Evolutionary conservation across 164 flowering plant genomes (phyloP).

Genomic region (Litsea cubeba): DNA sequence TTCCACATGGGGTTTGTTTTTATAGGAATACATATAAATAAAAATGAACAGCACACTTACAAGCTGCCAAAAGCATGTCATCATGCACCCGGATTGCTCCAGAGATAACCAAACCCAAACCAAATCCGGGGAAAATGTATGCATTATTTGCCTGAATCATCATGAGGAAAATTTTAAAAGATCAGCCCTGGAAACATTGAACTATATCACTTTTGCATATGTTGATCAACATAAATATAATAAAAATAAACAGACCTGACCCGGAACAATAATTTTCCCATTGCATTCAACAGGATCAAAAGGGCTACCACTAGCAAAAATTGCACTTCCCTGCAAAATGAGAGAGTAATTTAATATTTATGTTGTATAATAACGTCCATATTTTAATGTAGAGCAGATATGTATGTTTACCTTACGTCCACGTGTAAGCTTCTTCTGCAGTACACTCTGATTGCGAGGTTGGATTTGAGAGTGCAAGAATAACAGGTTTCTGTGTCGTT

Average conservation of each 20-base stretch:
- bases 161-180: neutral
- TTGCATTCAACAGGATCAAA: slow-evolving; percentile 82
- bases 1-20: too few species aligned
- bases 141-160: slow-evolving; percentile 80
- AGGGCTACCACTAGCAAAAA: slow-evolving; percentile 95
- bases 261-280: slow-evolving; percentile 61
- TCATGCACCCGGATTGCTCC: slow-evolving; percentile 97
- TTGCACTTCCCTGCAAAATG: slow-evolving; percentile 70
- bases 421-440: slow-evolving; percentile 88
- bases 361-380: neutral
- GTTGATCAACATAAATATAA: neutral
- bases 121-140: slow-evolving; percentile 95
- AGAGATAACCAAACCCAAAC: slow-evolving; percentile 81
- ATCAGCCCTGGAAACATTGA: neutral
- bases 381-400: neutral
- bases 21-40: too few species aligned
- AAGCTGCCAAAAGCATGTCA: slow-evolving; percentile 91
- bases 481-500: slow-evolving; percentile 68
- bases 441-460: slow-evolving; percentile 95
- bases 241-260: slow-evolving; percentile 52
- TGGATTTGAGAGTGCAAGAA: slow-evolving; percentile 91
- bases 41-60: slow-evolving; percentile 40
- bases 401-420: slow-evolving; percentile 61
- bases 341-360: neutral
- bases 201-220: neutral